A percentile compares a stretch with the other conserved stretches of the same genome.
phyloP scores from a whole-genome alignment of 169 alveolate species.

The Cyclospora cayetanensis region DNA sequence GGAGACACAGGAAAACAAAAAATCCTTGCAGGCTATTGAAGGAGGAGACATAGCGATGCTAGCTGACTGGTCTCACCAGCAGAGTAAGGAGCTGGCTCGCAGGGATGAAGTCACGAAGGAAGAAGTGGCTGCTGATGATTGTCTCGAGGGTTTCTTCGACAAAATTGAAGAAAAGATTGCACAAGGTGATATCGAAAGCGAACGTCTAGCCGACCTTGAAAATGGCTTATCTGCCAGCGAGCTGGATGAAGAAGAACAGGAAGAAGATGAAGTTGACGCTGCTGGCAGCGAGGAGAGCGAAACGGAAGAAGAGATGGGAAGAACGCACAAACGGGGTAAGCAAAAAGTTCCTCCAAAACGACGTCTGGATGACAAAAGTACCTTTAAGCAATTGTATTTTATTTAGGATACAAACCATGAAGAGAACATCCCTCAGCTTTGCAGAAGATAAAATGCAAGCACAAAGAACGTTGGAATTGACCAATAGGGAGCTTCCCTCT shows the following conservation, averaged over 20 bases:
- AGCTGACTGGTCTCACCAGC: conserved; percentile 53
- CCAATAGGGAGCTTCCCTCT: not conserved
- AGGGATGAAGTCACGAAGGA: not conserved
- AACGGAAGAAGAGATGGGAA: not conserved
- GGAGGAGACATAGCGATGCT: conserved; percentile 66
- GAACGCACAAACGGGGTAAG: too few species aligned
- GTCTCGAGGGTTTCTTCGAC: not conserved
- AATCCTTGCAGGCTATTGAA: conserved; percentile 65
- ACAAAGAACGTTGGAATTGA: not conserved
- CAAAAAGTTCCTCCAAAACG: not conserved
- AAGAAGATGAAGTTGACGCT: not conserved
- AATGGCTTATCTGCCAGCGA: not conserved
- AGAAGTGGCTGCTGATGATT: not conserved
- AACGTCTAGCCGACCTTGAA: conserved; percentile 30
- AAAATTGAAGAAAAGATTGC: not conserved
- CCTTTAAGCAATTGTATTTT: not conserved
- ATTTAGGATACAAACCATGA: not conserved
- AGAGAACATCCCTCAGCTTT: not conserved
- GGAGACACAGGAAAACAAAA: conserved; percentile 45
- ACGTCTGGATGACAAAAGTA: not conserved
- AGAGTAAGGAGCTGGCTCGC: not conserved
- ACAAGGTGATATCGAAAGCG: not conserved
- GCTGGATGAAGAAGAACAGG: not conserved
- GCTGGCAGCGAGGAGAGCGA: not conserved
- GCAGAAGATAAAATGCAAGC: conserved; percentile 9